Percentiles rank a stretch among this genome's conserved stretches.
Evolutionary conservation across 129 eudicot genomes (phyloP).

Genomic region (Pittosporum tobira): DNA sequence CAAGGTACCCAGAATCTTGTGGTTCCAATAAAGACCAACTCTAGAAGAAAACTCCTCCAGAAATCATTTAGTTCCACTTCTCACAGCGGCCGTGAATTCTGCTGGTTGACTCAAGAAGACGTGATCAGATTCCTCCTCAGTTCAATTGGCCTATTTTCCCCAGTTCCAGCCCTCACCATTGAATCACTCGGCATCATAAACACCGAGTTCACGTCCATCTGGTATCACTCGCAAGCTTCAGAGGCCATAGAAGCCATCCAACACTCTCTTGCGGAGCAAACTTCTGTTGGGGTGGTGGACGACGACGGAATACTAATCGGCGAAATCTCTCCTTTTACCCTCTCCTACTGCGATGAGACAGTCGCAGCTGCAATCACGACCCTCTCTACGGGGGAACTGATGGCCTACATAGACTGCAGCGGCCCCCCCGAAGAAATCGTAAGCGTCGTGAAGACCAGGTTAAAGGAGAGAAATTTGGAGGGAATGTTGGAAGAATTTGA

Average conservation of each 20-base stretch:
- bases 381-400: constrained; percentile 67
- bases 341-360: constrained; percentile 53
- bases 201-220: constrained; percentile 32
- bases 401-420: constrained; percentile 76
- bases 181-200: constrained; percentile 48
- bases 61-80: constrained; percentile 23
- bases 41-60: constrained; percentile 26
- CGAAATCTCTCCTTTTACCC: constrained; percentile 71
- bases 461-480: constrained; percentile 45
- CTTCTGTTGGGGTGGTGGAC: constrained; percentile 73
- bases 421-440: constrained; percentile 72
- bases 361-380: constrained; percentile 61
- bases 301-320: constrained; percentile 48
- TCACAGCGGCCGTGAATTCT: constrained; percentile 54
- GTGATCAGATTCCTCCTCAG: constrained; percentile 55
- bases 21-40: constrained; percentile 50
- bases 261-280: constrained; percentile 32
- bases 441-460: constrained; percentile 38
- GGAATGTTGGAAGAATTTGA: constrained; percentile 55
- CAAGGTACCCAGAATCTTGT: constrained; percentile 74
- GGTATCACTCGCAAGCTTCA: constrained; percentile 48
- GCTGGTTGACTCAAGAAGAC: constrained; percentile 87
- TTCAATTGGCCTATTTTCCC: constrained; percentile 65
- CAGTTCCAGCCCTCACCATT: constrained; percentile 40
- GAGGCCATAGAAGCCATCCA: constrained; percentile 35